These are phyloP conservation scores for Bremia lactucae DNA, from an alignment of 352 stramenopile species.

Conservation along the genomic window DNA sequence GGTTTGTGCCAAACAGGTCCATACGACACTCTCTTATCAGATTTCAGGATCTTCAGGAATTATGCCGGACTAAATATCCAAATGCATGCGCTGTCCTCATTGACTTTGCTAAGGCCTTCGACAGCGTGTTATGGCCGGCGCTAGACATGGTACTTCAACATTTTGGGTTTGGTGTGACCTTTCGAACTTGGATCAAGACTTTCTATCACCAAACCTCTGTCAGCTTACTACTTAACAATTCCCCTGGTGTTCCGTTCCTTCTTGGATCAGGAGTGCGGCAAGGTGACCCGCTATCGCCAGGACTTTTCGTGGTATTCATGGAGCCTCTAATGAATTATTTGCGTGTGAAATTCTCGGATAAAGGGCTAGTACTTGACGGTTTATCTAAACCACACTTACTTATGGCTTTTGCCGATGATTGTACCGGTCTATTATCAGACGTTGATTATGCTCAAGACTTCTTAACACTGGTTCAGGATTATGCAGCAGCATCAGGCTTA, in stretches of 20 bases:
- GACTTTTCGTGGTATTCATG: slow-evolving; percentile 8
- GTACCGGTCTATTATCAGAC: slow-evolving; percentile 2
- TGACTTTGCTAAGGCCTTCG: slow-evolving; percentile 7
- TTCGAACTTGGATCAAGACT: slow-evolving; percentile 4
- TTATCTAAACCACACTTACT: not conserved
- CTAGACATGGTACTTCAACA: slow-evolving; percentile 5
- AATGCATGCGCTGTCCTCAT: slow-evolving; percentile 1
- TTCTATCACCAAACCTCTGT: slow-evolving; percentile 6
- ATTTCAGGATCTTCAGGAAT: slow-evolving; percentile 2
- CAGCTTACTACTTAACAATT: slow-evolving; percentile 7
- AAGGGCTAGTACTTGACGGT: not conserved
- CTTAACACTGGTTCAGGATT: not conserved
- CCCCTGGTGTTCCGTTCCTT: not conserved
- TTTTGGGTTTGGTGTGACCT: slow-evolving; percentile 8
- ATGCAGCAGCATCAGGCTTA: not conserved
- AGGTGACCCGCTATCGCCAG: slow-evolving; percentile 10
- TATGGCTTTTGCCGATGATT: slow-evolving; percentile 9
- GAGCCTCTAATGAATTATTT: slow-evolving; percentile 7
- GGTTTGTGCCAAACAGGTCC: slow-evolving; percentile 1
- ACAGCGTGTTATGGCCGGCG: not conserved
- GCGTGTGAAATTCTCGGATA: not conserved
- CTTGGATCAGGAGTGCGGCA: slow-evolving; percentile 8
- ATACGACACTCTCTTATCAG: slow-evolving; percentile 2
- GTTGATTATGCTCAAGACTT: not conserved
- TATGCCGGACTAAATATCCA: not conserved